These are phyloP conservation scores for Phytophthora lateralis DNA, from an alignment of 352 stramenopile species.

Conservation along the genomic window DNA sequence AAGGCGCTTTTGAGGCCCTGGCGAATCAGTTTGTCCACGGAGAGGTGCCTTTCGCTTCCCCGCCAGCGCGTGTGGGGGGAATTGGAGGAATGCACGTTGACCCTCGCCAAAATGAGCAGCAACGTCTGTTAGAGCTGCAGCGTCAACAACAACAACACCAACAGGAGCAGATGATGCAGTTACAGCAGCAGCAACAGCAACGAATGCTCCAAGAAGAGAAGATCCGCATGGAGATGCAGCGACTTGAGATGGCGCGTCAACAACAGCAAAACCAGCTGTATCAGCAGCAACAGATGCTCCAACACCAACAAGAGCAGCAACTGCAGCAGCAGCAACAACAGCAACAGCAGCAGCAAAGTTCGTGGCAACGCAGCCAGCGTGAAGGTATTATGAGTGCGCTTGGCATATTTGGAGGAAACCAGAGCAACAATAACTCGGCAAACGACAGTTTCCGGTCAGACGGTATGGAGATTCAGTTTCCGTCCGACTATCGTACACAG, in stretches of 20 bases:
- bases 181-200: conserved; percentile 76
- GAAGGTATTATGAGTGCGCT: conserved; percentile 82
- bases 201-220: conserved; percentile 81
- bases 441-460: conserved; percentile 41
- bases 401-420: conserved; percentile 62
- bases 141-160: conserved; percentile 57
- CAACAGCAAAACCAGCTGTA: conserved; percentile 66
- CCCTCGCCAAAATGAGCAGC: conserved; percentile 52
- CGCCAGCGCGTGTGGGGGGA: conserved; percentile 29
- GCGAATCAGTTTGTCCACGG: conserved; percentile 79
- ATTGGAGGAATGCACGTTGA: conserved; percentile 27
- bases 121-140: conserved; percentile 66
- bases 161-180: conserved; percentile 56
- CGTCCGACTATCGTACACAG: conserved; percentile 53
- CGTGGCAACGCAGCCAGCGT: conserved; percentile 76
- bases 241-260: conserved; percentile 72
- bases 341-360: conserved; percentile 78
- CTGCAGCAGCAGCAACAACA: conserved; percentile 72
- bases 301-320: conserved; percentile 69
- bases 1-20: conserved; percentile 74
- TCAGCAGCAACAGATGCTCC: conserved; percentile 69
- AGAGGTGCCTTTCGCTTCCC: conserved; percentile 66
- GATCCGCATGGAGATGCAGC: conserved; percentile 84
- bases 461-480: conserved; percentile 53
- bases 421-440: conserved; percentile 27